Evolutionary conservation across 805 yeast species (phyloP).

Genomic region (Metschnikowia amazonensis): DNA sequence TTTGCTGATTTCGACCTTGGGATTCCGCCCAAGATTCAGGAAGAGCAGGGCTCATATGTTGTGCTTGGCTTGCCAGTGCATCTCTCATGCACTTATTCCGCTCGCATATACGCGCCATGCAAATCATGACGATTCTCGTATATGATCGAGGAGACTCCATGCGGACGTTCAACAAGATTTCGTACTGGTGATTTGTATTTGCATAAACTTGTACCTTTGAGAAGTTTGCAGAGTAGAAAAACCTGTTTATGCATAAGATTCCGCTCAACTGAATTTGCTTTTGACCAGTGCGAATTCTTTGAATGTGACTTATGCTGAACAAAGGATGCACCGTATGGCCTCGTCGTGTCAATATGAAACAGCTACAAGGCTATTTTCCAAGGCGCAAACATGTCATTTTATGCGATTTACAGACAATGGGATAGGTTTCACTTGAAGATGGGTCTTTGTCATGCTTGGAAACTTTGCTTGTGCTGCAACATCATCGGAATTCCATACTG

Average conservation of each 20-base stretch:
- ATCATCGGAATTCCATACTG: not conserved
- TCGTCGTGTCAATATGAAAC: not conserved
- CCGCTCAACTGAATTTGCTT: too few relatives aligned
- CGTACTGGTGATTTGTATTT: too few relatives aligned
- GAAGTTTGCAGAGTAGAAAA: too few relatives aligned
- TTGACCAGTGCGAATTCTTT: too few relatives aligned
- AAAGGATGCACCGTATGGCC: too few relatives aligned
- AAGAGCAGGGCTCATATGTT: not conserved
- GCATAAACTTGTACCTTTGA: too few relatives aligned
- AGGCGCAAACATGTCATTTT: not conserved
- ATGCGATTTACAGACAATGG: not conserved
- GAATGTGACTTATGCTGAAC: too few relatives aligned
- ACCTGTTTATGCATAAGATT: too few relatives aligned
- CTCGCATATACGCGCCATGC: not conserved
- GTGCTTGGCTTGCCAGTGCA: not conserved
- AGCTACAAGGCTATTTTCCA: not conserved
- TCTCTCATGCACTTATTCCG: not conserved
- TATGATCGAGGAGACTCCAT: not conserved
- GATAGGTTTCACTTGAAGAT: not conserved
- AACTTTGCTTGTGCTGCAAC: not conserved
- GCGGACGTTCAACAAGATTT: too few relatives aligned
- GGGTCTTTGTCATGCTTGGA: not conserved
- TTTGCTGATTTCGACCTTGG: not conserved
- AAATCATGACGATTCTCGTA: not conserved
- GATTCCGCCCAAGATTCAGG: not conserved